phyloP scores from a whole-genome alignment of 2,329 filamentous ascomycete species.

The Clonostachys sp. region DNA sequence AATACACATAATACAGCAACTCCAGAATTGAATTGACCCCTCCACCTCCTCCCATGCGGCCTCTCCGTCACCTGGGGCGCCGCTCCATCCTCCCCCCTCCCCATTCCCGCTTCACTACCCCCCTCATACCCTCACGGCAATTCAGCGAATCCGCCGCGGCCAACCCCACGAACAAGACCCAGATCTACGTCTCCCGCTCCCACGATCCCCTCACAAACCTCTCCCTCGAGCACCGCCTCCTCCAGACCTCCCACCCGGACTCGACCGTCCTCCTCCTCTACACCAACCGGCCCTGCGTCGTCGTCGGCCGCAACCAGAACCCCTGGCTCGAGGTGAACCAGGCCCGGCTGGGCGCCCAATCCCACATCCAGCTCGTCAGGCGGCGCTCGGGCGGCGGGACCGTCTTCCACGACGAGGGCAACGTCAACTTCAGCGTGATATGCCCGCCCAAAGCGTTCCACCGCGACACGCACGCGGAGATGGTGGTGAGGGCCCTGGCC shows the following conservation, averaged over 20 bases:
- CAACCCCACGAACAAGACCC: slow-evolving; percentile 41
- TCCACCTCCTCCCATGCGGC: too few species aligned
- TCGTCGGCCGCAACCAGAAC: slow-evolving; percentile 96
- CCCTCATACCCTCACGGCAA: slow-evolving; percentile 3
- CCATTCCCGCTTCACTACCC: too few species aligned
- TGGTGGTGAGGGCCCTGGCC: slow-evolving; percentile 82
- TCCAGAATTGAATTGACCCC: too few species aligned
- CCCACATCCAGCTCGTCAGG: slow-evolving; percentile 60
- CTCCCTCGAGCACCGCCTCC: slow-evolving; percentile 86
- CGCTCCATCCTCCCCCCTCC: too few species aligned
- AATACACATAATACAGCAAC: too few species aligned
- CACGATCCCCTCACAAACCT: slow-evolving; percentile 83
- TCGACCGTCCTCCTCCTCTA: slow-evolving; percentile 84
- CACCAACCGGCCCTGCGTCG: slow-evolving; percentile 78
- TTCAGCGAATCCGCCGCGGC: slow-evolving; percentile 32
- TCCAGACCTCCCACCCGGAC: slow-evolving; percentile 66
- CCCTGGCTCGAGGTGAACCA: slow-evolving; percentile 92
- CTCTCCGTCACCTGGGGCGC: too few species aligned
- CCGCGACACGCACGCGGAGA: slow-evolving; percentile 81
- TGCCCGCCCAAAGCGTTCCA: slow-evolving; percentile 74
- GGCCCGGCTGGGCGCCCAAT: slow-evolving; percentile 37
- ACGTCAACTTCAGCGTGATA: slow-evolving; percentile 93
- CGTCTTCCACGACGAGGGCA: slow-evolving; percentile 90
- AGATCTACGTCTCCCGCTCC: slow-evolving; percentile 69
- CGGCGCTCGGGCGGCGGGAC: slow-evolving; percentile 85